phyloP scores from a whole-genome alignment of 345 rosid species.

The Noccaea caerulescens region DNA sequence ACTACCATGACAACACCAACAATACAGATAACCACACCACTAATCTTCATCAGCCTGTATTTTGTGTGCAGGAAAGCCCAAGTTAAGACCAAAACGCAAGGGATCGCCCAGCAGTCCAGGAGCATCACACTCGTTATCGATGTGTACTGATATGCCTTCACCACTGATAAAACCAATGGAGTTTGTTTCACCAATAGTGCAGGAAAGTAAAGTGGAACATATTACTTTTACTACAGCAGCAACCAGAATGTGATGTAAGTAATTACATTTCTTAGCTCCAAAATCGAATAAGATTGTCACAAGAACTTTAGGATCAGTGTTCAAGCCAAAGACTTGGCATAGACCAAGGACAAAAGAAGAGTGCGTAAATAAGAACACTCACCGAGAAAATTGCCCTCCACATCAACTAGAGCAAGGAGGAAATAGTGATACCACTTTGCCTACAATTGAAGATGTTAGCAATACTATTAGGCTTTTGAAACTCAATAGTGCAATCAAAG shows the following conservation, averaged over 20 bases:
- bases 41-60: conserved; percentile 73
- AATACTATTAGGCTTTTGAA: not conserved
- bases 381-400: conserved; percentile 93
- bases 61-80: conserved; percentile 76
- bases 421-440: conserved; percentile 85
- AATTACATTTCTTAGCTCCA: not conserved
- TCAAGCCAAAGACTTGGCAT: too few relatives aligned
- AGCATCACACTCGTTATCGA: conserved; percentile 91
- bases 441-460: conserved; percentile 48
- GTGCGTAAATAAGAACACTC: conserved; percentile 40
- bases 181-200: not conserved
- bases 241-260: not conserved
- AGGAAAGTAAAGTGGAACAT: not conserved
- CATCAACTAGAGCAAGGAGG: conserved; percentile 75
- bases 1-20: conserved; percentile 79
- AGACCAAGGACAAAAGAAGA: not conserved
- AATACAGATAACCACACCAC: conserved; percentile 80
- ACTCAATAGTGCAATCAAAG: not conserved
- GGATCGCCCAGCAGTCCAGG: conserved; percentile 94
- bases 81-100: conserved; percentile 83
- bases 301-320: not conserved
- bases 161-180: conserved; percentile 56
- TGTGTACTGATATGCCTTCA: conserved; percentile 90
- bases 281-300: not conserved
- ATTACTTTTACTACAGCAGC: not conserved